Evolutionary conservation across 345 rosid species (phyloP).

Genomic region (Eucalyptus sp.): DNA sequence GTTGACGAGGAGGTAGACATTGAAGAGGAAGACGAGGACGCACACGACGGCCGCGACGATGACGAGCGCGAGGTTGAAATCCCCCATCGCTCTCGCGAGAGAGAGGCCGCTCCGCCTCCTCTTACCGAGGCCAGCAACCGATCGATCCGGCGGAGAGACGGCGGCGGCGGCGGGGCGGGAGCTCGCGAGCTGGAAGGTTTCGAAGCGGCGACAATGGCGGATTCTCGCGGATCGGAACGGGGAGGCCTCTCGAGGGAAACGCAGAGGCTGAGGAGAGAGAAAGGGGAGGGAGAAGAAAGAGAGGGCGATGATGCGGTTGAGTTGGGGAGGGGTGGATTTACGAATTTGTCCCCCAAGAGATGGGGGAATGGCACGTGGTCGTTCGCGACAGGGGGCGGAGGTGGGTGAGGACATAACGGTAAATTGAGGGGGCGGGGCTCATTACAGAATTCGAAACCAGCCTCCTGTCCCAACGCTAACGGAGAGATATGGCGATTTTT

Average conservation of each 20-base stretch:
- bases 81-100: conserved; percentile 49
- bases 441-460: background rate
- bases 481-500: background rate
- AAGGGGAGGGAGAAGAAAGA: background rate
- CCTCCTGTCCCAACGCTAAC: background rate
- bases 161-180: background rate
- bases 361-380: background rate
- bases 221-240: background rate
- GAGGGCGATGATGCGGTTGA: background rate
- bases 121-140: background rate
- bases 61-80: conserved; percentile 98
- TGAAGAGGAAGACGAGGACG: conserved; percentile 75
- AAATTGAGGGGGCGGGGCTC: background rate
- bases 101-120: background rate
- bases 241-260: background rate
- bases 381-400: rapidly evolving
- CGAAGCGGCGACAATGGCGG: background rate
- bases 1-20: conserved; percentile 91
- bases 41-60: conserved; percentile 90
- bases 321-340: background rate
- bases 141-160: background rate
- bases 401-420: background rate
- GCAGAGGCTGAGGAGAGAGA: background rate
- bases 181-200: no score
- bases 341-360: background rate